Percentiles rank a stretch among this genome's conserved stretches.
Evolutionary conservation across 2,329 filamentous ascomycete species (phyloP).

Genomic region (Neospermospora avenae): DNA sequence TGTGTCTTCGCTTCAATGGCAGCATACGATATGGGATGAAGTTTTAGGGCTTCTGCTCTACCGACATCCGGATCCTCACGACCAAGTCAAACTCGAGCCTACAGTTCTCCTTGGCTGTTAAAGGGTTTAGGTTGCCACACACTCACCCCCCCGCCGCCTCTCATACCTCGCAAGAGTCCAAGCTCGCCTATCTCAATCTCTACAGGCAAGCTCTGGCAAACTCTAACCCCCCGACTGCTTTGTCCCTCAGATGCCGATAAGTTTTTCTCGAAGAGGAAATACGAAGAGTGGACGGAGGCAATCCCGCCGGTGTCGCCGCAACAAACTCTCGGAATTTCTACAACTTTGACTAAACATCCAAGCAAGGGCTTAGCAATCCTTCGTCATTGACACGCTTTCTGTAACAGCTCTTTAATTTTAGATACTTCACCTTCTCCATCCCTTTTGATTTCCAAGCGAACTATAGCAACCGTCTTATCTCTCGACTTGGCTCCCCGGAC

Average conservation of each 20-base stretch:
- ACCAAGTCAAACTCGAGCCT: too few species aligned
- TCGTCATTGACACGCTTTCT: conserved; percentile 18
- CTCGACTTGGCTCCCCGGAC: conserved; percentile 60
- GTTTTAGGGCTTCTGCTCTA: too few species aligned
- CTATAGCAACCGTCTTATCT: conserved; percentile 55
- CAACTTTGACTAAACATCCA: neutral
- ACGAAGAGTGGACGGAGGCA: neutral
- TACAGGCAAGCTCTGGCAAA: neutral
- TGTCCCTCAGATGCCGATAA: neutral
- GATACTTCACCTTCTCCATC: conserved; percentile 35
- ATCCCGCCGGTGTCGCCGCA: neutral
- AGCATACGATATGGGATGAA: too few species aligned
- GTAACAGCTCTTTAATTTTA: conserved; percentile 25
- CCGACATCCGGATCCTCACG: too few species aligned
- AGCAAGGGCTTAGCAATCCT: neutral
- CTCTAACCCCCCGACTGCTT: neutral
- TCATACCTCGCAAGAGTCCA: neutral
- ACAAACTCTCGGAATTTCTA: neutral
- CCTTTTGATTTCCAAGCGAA: conserved; percentile 32
- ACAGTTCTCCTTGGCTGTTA: neutral
- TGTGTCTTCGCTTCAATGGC: neutral
- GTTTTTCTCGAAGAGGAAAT: neutral
- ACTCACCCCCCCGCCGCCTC: neutral
- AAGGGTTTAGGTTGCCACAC: too few species aligned
- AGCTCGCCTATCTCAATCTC: neutral